Evolutionary conservation across 768 basidiomycete species (phyloP).

Genomic region (Mycena amicta): DNA sequence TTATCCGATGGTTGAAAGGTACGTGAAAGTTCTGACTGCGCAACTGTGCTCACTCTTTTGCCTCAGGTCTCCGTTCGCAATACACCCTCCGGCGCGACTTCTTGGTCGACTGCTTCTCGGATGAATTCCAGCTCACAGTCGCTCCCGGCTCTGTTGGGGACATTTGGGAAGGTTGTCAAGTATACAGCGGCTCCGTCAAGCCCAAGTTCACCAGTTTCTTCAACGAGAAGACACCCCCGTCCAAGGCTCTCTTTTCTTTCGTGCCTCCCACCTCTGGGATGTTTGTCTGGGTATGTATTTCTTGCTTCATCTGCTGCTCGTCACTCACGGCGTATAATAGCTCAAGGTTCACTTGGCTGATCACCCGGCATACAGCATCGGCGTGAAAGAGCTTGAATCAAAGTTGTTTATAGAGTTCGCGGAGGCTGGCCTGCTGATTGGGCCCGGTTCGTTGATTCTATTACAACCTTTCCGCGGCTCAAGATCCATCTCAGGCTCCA

Average conservation of each 20-base stretch:
- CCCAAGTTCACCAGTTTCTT: constrained; percentile 24
- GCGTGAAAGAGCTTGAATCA: constrained; percentile 49
- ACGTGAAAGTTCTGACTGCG: constrained; percentile 1
- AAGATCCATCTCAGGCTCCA: too few species aligned
- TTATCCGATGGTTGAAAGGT: constrained; percentile 79
- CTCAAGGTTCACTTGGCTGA: constrained; percentile 63
- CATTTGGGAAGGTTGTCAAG: constrained; percentile 39
- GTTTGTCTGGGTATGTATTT: constrained; percentile 85
- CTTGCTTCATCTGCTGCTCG: too few species aligned
- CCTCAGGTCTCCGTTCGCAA: constrained; percentile 50
- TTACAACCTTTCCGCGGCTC: too few species aligned
- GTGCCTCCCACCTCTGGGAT: constrained; percentile 82
- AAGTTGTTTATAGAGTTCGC: constrained; percentile 64
- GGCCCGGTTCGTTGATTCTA: constrained; percentile 34
- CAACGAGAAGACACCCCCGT: constrained; percentile 42
- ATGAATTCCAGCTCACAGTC: constrained; percentile 61
- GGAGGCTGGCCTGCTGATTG: constrained; percentile 43
- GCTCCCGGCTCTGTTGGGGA: constrained; percentile 32
- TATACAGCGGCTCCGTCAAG: constrained; percentile 50
- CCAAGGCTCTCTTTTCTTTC: constrained; percentile 58
- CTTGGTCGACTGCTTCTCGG: constrained; percentile 63
- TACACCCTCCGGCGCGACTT: constrained; percentile 63
- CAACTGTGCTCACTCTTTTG: background rate
- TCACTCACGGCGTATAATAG: too few species aligned
- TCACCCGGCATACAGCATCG: constrained; percentile 47